Percentiles rank a stretch among this genome's conserved stretches.
Conservation (phyloP, 306 rosid species). For the Vachellia pachyceras region DNA sequence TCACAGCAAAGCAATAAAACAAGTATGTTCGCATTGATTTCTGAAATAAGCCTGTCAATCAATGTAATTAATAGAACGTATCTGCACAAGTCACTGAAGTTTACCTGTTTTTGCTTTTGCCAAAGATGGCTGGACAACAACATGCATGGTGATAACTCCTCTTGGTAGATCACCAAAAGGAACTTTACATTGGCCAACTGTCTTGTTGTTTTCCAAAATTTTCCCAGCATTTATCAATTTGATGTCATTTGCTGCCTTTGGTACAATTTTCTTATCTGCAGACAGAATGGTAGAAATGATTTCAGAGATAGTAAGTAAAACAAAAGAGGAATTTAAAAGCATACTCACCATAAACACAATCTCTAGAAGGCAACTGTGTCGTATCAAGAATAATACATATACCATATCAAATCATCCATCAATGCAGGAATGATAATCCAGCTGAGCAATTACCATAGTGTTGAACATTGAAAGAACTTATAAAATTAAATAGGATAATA, state of each 20-base stretch:
- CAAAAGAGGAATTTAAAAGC: not conserved
- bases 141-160: constrained; percentile 91
- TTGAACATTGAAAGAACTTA: not conserved
- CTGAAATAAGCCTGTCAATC: constrained; percentile 3
- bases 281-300: constrained; percentile 28
- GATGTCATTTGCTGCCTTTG: constrained; percentile 84
- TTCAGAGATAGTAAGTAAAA: constrained; percentile 23
- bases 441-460: not conserved
- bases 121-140: constrained; percentile 84
- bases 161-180: constrained; percentile 82
- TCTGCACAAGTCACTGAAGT: constrained; percentile 31
- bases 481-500: not conserved
- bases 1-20: not conserved
- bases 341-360: not conserved
- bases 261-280: constrained; percentile 74
- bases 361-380: not conserved
- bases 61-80: not conserved
- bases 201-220: constrained; percentile 89
- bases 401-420: constrained; percentile 13
- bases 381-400: constrained; percentile 21
- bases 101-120: constrained; percentile 88
- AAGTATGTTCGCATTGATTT: constrained; percentile 13
- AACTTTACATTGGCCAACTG: constrained; percentile 87
- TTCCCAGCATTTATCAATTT: constrained; percentile 85
- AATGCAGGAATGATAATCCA: not conserved